Base-by-base conservation (phyloP, 768 basidiomycete species). In the Agrocybe chaxingu region DNA sequence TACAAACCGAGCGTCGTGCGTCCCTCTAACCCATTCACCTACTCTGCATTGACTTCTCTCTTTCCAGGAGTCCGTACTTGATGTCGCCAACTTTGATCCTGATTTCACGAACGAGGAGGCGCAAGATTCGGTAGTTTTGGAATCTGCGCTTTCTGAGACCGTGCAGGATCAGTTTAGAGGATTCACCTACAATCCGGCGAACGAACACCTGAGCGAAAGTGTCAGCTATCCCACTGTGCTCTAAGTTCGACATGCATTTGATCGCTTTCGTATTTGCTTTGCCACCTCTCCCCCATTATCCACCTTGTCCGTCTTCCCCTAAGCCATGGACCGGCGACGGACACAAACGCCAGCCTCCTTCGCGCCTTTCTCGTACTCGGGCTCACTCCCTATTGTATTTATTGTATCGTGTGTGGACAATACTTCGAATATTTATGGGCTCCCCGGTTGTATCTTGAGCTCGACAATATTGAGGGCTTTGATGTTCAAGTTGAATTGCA, bases 61-160 rank as follows among this genome's bases (percentile, higher is more conserved):
- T 9, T 30, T 49, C 50, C 43, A 87, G 85, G 93, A 95, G 74
- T 89, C 87, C 48, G 94, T 94, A 1, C 81, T 97, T 40, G 95
- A 97, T 65, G 93, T 95, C 16, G 92, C 87, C 51, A 93, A 98
- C 76, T 98, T 99, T 71, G 97, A 98, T 68, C 81, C 92, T 19
- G 96, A 98, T 68, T 99, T 99, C 65, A 98, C 95, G 29, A 90
- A 87, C 53, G 96, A 99, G 66, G 87, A 91, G 50, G 89, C 95
- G 2, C 84, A 92, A 60, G 96, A 99, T 69, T 95, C 92, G 1
- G 94, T 98, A 48, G 96, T 99, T 35, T 91, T 90, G 56, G 92
- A 94, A 62, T 94, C 92, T 3, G 85, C 82, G 24, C 73, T 99
- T 34, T 94, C 91, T 11, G 90, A 97, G 74, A 98, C 95, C 0